Evolutionary conservation across 306 rosid species (phyloP), one percentile per base, ranked within the genome.

Genomic region (Gastrolobium villosum): DNA sequence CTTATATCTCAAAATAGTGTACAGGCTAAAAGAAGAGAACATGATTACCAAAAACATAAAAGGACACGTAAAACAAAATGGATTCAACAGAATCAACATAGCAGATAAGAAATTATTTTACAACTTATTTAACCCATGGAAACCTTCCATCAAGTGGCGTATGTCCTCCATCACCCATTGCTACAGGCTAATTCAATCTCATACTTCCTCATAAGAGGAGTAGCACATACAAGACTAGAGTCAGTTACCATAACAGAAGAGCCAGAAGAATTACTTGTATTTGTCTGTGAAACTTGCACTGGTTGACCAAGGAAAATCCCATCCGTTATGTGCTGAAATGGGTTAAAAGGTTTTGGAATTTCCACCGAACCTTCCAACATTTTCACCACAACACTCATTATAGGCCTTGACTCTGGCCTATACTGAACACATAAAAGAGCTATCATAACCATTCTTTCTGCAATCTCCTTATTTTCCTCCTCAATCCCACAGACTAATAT

Each of bases 351-450:
- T n/a, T 67, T 50, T 4, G 86, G 80, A 81, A 88, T 57, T 44
- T 86, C 90, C 2, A 49, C 7, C 28, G 76, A 70, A 65, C 95
- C 89, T 84, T 90, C 92, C 75, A 89, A 75, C 90, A 86, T 82
- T 66, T 86, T 84, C 72, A 84, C 92, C 61, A 84, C 87, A 41
- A 52, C 70, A 74, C 88, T 80, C 83, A 89, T 89, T 5, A 48
- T 32, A 30, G 92, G 92, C 41, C 92, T 87, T n/a, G 5, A 69
- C 36, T 88, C 76, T 2, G 84, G 90, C n/a, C 68, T 70, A 48
- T 84, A 79, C 31, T 88, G 90, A 13, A 82, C 90, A 79, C 92
- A 88, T 53, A 64, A 79, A 5, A 86, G 71, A 62, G 87, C 90
- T 60, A 82, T 82, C 77, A 69, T 80, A 5, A 76, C 62, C 84